These are phyloP conservation scores for Aspergillus tanneri DNA, from an alignment of 2,329 filamentous ascomycete species.

Conservation along the genomic window DNA sequence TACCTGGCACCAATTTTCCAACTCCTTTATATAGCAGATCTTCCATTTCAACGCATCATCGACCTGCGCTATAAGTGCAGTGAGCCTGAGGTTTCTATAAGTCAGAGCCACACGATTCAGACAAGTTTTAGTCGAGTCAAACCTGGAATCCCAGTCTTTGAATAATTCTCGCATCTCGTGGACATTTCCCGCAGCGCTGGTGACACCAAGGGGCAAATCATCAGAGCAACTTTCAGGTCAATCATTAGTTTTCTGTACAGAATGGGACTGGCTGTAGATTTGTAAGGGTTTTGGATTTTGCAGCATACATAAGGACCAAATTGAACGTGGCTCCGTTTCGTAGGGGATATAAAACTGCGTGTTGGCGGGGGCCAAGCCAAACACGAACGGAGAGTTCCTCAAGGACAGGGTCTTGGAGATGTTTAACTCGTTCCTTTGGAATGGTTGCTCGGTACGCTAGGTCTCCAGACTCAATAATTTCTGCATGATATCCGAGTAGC, in stretches of 20 bases:
- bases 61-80: no score
- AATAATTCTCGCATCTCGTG: not conserved
- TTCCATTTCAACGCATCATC: no score
- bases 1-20: no score
- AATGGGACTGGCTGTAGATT: no score
- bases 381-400: no score
- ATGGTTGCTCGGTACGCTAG: slow-evolving; percentile 2
- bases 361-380: not conserved
- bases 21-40: no score
- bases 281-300: no score
- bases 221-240: no score
- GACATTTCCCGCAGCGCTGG: not conserved
- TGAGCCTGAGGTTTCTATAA: no score
- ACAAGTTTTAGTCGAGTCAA: not conserved
- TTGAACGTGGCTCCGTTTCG: not conserved
- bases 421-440: not conserved
- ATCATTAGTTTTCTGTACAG: no score
- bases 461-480: not conserved
- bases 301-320: not conserved
- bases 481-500: no score
- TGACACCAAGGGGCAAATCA: not conserved
- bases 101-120: no score
- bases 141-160: slow-evolving; percentile 1
- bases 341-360: not conserved
- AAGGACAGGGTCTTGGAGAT: not conserved